These are phyloP conservation scores for Glycine tomentella DNA, from an alignment of 306 rosid genomes.

Conservation along the genomic window DNA sequence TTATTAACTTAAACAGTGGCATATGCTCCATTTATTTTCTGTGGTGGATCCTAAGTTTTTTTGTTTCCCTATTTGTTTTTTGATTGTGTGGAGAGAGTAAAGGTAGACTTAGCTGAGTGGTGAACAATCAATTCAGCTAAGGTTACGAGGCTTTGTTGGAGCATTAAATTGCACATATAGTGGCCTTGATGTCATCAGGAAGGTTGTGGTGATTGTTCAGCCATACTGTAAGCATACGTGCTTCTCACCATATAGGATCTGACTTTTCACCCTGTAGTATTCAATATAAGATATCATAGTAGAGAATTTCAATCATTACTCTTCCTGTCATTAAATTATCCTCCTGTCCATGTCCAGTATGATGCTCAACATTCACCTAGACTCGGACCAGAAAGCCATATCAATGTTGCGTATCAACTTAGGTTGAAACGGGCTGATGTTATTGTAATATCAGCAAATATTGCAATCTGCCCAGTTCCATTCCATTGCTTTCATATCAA, in stretches of 20 bases:
- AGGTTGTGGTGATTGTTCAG: slow-evolving; percentile 43
- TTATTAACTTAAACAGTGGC: slow-evolving; percentile 26
- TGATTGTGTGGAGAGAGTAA: slow-evolving; percentile 38
- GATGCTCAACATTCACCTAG: not conserved
- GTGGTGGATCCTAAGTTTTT: slow-evolving; percentile 23
- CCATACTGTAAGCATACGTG: slow-evolving; percentile 32
- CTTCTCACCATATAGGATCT: slow-evolving; percentile 38
- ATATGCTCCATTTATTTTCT: slow-evolving; percentile 50
- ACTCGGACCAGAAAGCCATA: not conserved
- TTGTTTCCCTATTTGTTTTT: not conserved
- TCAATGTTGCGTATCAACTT: not conserved
- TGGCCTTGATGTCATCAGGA: slow-evolving; percentile 41
- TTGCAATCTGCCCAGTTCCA: not conserved
- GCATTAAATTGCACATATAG: slow-evolving; percentile 32
- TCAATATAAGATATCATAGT: slow-evolving; percentile 41
- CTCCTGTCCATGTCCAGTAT: not conserved
- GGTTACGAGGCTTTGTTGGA: slow-evolving; percentile 21
- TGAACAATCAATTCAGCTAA: slow-evolving; percentile 33
- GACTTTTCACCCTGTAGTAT: slow-evolving; percentile 43
- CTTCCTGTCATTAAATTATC: not conserved
- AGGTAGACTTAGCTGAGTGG: slow-evolving; percentile 37
- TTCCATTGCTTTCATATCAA: not conserved
- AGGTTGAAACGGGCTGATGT: not conserved
- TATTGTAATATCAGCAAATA: not conserved
- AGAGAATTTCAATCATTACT: slow-evolving; percentile 10